Conservation (phyloP, 2,329 filamentous ascomycete species). For the Pyrenophora teres region DNA sequence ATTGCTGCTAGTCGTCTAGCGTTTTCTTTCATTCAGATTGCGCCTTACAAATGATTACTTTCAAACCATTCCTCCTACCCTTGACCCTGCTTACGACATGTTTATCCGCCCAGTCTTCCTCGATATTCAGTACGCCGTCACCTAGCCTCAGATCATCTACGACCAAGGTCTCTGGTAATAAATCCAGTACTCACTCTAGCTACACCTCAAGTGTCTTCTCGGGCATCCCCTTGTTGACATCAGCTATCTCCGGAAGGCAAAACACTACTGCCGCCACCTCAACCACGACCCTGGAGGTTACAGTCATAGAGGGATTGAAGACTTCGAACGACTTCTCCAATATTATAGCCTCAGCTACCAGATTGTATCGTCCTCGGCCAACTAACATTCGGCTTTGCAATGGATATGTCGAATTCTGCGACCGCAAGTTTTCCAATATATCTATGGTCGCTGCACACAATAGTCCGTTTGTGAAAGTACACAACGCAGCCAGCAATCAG, state of each 20-base stretch:
- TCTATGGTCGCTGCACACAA: constrained; percentile 46
- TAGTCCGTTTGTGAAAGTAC: constrained; percentile 37
- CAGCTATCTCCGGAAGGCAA: constrained; percentile 11
- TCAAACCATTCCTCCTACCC: constrained; percentile 9
- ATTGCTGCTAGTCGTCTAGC: no score
- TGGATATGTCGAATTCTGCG: constrained; percentile 42
- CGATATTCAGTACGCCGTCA: constrained; percentile 7
- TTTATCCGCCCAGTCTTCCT: constrained; percentile 20
- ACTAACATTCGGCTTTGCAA: constrained; percentile 43
- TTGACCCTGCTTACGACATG: constrained; percentile 11
- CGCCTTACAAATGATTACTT: constrained; percentile 18
- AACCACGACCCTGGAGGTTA: constrained; percentile 18
- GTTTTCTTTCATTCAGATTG: background rate
- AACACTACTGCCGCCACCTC: constrained; percentile 20
- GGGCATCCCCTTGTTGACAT: background rate
- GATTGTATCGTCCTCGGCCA: constrained; percentile 16
- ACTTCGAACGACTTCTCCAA: constrained; percentile 16
- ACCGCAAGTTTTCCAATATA: constrained; percentile 41
- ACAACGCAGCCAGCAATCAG: constrained; percentile 45
- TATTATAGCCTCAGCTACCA: constrained; percentile 14
- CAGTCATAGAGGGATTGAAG: constrained; percentile 25
- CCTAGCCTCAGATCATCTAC: constrained; percentile 13
- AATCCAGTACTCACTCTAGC: background rate
- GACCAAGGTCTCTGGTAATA: background rate
- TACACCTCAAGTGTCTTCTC: background rate